Evolutionary conservation across 768 basidiomycete genomes (phyloP).

Genomic region (Mycena venus): DNA sequence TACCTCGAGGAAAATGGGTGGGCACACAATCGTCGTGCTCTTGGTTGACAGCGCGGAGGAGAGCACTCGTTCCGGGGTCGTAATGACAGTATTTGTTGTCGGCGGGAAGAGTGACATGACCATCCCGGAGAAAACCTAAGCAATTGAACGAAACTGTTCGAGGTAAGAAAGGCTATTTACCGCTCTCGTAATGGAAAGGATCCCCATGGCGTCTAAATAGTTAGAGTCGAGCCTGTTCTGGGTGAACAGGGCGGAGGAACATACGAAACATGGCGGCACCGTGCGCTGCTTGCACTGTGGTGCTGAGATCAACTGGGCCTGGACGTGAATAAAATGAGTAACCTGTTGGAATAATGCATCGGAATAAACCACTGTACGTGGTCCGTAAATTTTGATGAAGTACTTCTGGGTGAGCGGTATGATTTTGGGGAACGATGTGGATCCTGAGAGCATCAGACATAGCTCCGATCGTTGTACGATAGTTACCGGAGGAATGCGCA

Average conservation of each 20-base stretch:
- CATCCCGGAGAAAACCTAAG: conserved; percentile 3
- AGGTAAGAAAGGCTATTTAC: neutral
- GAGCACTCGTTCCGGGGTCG: conserved; percentile 13
- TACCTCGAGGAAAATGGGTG: conserved; percentile 18
- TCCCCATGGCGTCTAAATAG: neutral
- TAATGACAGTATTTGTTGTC: conserved; percentile 5
- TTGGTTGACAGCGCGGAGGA: conserved; percentile 3
- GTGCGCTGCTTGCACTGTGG: conserved; percentile 2
- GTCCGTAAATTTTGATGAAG: neutral
- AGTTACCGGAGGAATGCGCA: conserved; percentile 13
- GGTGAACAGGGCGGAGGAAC: neutral
- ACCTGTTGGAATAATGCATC: neutral
- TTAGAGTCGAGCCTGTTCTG: too few relatives aligned
- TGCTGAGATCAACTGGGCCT: neutral
- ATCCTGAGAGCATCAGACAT: conserved; percentile 6
- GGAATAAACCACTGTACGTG: neutral
- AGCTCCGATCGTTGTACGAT: neutral
- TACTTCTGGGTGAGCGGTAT: conserved; percentile 9
- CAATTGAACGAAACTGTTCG: neutral
- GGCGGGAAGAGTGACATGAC: conserved; percentile 1
- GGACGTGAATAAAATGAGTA: neutral
- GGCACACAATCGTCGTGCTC: neutral
- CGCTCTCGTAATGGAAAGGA: neutral
- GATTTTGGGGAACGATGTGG: conserved; percentile 18
- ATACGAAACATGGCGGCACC: conserved; percentile 19